phyloP scores from a whole-genome alignment of 1,139 yeast species.

The Lodderomyces pseudojiufengensis region DNA sequence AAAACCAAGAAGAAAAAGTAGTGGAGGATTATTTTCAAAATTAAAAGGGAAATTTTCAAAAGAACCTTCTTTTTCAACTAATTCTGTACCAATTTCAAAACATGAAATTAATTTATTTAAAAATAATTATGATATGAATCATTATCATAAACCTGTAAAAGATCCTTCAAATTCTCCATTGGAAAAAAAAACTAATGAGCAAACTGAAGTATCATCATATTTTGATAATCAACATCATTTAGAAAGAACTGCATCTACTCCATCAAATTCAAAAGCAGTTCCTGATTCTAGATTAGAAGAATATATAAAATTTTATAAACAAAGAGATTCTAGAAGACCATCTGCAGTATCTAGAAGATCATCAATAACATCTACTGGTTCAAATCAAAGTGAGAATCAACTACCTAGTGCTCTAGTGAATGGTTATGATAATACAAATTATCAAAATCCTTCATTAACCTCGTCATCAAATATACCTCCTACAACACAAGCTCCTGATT shows the following conservation, averaged over 20 bases:
- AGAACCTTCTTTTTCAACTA: conserved; percentile 6
- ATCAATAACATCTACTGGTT: conserved; percentile 13
- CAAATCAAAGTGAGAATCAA: conserved; percentile 7
- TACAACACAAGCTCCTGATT: conserved; percentile 1
- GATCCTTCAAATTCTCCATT: neutral
- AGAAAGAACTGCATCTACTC: conserved; percentile 18
- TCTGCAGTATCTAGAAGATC: conserved; percentile 16
- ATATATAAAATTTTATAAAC: conserved; percentile 51
- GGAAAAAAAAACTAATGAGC: neutral
- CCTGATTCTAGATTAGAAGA: conserved; percentile 56
- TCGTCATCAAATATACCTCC: neutral
- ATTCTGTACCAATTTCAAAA: conserved; percentile 5
- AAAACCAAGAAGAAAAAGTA: conserved; percentile 11
- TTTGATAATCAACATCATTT: conserved; percentile 2
- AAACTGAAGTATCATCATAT: neutral
- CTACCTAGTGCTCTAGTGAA: conserved; percentile 46
- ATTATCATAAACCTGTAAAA: conserved; percentile 1
- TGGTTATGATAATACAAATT: conserved; percentile 15
- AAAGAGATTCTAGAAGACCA: conserved; percentile 24
- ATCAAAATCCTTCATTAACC: conserved; percentile 9
- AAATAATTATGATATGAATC: conserved; percentile 10
- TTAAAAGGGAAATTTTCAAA: conserved; percentile 33
- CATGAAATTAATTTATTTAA: conserved; percentile 8
- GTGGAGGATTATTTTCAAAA: conserved; percentile 36
- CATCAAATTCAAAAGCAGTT: conserved; percentile 12